phyloP scores from a whole-genome alignment of 108 stramenopile genomes.

The Nannochloropsis gaditana region DNA sequence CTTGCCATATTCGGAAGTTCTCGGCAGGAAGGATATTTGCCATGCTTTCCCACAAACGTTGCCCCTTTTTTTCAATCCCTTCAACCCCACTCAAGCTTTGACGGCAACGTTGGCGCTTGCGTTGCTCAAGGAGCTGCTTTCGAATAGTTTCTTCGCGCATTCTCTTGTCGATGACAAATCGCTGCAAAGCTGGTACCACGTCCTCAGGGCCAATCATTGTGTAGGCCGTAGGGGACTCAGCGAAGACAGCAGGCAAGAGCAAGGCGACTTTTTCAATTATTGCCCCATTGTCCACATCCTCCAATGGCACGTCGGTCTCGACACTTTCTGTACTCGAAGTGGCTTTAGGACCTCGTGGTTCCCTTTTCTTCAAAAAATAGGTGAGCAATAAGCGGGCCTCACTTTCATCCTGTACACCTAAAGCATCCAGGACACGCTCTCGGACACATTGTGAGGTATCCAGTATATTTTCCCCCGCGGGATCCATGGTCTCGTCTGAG shows the following conservation, averaged over 20 bases:
- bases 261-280: neutral
- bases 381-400: neutral
- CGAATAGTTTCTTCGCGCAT: neutral
- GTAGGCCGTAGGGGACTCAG: neutral
- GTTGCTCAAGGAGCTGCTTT: neutral
- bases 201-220: neutral
- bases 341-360: neutral
- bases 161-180: neutral
- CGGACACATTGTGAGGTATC: neutral
- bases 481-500: neutral
- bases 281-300: neutral
- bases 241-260: neutral
- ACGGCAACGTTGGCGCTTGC: neutral
- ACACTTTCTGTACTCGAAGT: neutral
- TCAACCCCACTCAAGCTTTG: constrained; percentile 9
- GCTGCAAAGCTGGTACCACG: neutral
- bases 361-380: neutral
- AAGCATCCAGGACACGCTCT: neutral
- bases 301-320: neutral
- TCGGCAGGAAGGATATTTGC: neutral
- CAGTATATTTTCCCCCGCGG: neutral
- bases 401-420: neutral
- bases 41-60: neutral
- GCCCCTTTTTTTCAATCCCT: neutral
- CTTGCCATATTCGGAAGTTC: neutral